phyloP scores from a whole-genome alignment of 2,329 filamentous ascomycete genomes.

The Fusarium miscanthi region DNA sequence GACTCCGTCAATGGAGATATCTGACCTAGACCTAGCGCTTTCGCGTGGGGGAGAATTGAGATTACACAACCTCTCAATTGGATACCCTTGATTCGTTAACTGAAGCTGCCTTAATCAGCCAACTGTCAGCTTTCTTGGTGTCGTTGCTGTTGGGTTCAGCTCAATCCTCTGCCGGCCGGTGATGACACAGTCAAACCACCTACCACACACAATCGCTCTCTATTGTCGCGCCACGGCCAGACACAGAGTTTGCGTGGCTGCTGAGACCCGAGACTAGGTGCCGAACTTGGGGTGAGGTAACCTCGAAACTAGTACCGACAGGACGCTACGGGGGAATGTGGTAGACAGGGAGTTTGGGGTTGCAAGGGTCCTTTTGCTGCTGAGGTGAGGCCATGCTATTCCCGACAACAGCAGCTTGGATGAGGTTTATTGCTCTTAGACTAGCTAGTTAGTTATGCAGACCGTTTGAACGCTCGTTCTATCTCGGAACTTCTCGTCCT shows the following conservation, averaged over 20 bases:
- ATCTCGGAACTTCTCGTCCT: conserved; percentile 26
- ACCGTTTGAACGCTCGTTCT: background rate
- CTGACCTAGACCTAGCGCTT: conserved; percentile 8
- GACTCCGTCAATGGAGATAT: conserved; percentile 1
- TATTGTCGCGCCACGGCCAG: background rate
- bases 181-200: conserved; percentile 8
- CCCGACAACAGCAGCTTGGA: background rate
- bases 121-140: background rate
- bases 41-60: background rate
- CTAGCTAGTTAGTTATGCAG: background rate
- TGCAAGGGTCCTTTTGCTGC: conserved; percentile 33
- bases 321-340: conserved; percentile 35
- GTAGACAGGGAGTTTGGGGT: conserved; percentile 38
- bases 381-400: conserved; percentile 14
- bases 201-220: background rate
- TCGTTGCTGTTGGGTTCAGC: background rate
- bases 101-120: background rate
- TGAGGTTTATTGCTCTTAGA: background rate
- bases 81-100: conserved; percentile 27
- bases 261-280: conserved; percentile 24
- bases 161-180: conserved; percentile 15
- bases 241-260: conserved; percentile 1
- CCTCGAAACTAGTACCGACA: conserved; percentile 19
- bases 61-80: conserved; percentile 24
- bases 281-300: conserved; percentile 22